Evolutionary conservation across 2,329 filamentous ascomycete genomes (phyloP).

Genomic region (Ceratocystis harringtonii): DNA sequence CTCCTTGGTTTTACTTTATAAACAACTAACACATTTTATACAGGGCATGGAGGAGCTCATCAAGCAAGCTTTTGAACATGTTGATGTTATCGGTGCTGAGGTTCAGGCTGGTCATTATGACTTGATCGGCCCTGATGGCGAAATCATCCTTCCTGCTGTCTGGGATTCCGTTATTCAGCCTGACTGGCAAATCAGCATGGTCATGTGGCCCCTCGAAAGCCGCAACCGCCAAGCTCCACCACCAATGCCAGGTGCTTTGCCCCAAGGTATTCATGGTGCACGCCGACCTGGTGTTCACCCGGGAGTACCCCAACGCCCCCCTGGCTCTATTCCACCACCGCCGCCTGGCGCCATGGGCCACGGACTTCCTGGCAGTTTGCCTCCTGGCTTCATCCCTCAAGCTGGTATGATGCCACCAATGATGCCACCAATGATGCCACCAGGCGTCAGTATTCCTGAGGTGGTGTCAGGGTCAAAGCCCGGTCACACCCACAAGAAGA

Average conservation of each 20-base stretch:
- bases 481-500: neutral
- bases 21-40: neutral
- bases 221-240: constrained; percentile 16
- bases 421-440: constrained; percentile 1
- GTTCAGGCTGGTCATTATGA: constrained; percentile 70
- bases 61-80: constrained; percentile 67
- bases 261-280: neutral
- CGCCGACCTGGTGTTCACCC: neutral
- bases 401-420: neutral
- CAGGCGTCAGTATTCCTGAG: neutral
- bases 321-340: constrained; percentile 7
- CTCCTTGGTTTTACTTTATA: neutral
- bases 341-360: neutral
- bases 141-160: constrained; percentile 63
- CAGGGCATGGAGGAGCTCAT: constrained; percentile 79
- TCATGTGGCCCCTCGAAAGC: constrained; percentile 45
- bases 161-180: constrained; percentile 74
- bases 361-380: neutral
- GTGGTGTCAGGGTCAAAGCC: neutral
- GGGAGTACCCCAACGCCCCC: neutral
- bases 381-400: neutral
- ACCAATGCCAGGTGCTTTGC: neutral
- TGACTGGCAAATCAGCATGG: constrained; percentile 42
- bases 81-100: constrained; percentile 60
- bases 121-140: constrained; percentile 60